Evolutionary conservation across 2,329 filamentous ascomycete genomes (phyloP), one percentile per base, ranked within the genome.

Genomic region (Colletotrichum sp.): DNA sequence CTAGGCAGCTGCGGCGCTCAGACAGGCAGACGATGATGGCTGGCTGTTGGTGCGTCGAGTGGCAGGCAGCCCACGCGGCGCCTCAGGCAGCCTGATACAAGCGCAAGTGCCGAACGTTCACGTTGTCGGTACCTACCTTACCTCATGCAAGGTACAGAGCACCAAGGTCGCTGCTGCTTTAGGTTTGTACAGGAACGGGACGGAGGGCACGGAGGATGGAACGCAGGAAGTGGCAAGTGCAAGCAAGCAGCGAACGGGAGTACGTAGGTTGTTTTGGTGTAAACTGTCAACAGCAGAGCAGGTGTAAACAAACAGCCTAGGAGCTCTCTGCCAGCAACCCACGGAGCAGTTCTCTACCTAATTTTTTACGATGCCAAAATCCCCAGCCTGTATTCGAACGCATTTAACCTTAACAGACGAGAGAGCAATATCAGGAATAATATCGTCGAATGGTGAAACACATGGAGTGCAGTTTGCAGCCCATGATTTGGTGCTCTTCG

Each of bases 1-100:
- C 74, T 69, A 76, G 74, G 74, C 74, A 74, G 48, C 73, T 72
- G 59, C 63, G 26, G 73, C 64, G 73, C 69, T 59, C 64, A 64
- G 55, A 64, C 63, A 75, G 73, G 62, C 39, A 72, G 63, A 34
- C 24, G 18, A 39, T 12, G 44, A 70, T 69, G 67, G 67, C 67
- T 69, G 67, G 57, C 44, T 22, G 44, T 52, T 48, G 9, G 32
- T 68, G 66, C 52, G 32, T 22, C 32, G 66, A 44, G 34, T 60
- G 68, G 68, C 57, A 70, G 68, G 57, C 68, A 48, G 32, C 24
- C 16, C 32, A 36, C 28, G 44, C 32, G 9, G 30, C 60, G 67
- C 68, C 72, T 74, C 28, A 71, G 72, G 72, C 72, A 75, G 44
- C 67, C 30, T 59, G 36, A 68, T 44, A 32, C 16, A 36, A 34